Conservation (phyloP, 2,329 filamentous ascomycete species). For the Zymoseptoria tritici region DNA sequence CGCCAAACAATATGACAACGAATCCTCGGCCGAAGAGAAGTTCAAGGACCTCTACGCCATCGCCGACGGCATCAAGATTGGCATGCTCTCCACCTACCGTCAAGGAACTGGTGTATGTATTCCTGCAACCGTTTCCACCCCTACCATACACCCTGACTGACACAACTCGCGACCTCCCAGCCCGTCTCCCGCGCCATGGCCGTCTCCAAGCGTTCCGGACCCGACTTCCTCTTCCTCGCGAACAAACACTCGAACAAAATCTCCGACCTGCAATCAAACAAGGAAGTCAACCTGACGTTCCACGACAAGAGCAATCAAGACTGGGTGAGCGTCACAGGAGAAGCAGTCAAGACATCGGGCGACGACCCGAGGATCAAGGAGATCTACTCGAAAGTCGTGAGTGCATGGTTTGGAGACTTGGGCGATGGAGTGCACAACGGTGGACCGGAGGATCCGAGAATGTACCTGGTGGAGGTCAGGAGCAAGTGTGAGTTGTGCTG, state of each 20-base stretch:
- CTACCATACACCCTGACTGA: neutral
- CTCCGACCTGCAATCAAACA: conserved; percentile 37
- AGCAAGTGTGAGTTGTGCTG: conserved; percentile 23
- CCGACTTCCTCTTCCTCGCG: conserved; percentile 46
- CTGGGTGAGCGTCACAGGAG: conserved; percentile 42
- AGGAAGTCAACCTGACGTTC: conserved; percentile 39
- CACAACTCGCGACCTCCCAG: neutral
- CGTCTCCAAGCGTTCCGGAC: conserved; percentile 48
- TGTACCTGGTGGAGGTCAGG: conserved; percentile 37
- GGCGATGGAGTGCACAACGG: conserved; percentile 44
- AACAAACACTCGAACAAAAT: conserved; percentile 44
- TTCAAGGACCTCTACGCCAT: conserved; percentile 42
- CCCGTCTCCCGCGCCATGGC: conserved; percentile 44
- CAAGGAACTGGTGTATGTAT: conserved; percentile 31
- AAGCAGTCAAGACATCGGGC: conserved; percentile 35
- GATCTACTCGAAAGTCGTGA: conserved; percentile 33
- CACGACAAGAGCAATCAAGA: conserved; percentile 41
- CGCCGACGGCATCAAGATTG: conserved; percentile 40
- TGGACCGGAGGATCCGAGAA: conserved; percentile 40
- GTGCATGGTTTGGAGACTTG: conserved; percentile 46
- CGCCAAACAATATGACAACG: conserved; percentile 42
- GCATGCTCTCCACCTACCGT: conserved; percentile 37
- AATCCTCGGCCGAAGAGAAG: conserved; percentile 38
- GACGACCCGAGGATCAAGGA: conserved; percentile 44
- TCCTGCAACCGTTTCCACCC: neutral